Evolutionary conservation across 768 basidiomycete species (phyloP).

Genomic region (Fistulinella prunicolor): DNA sequence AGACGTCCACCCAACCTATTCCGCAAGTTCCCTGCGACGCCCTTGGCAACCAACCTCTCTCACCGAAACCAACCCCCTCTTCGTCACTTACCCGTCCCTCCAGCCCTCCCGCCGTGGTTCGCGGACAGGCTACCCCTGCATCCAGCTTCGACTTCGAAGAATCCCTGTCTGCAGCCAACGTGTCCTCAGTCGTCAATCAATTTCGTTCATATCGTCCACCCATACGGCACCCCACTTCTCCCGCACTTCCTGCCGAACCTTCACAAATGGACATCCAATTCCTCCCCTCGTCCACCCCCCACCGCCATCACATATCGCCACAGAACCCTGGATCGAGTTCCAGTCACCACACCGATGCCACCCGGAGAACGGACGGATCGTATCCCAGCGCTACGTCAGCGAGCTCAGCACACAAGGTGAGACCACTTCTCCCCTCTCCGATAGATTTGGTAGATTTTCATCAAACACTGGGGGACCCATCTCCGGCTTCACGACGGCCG

Average conservation of each 20-base stretch:
- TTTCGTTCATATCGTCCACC: slow-evolving; percentile 29
- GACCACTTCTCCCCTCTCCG: slow-evolving; percentile 4
- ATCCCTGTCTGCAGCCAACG: slow-evolving; percentile 28
- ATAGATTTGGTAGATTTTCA: slow-evolving; percentile 14
- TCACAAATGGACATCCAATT: slow-evolving; percentile 8
- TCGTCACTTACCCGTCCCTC: not conserved
- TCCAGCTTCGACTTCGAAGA: slow-evolving; percentile 29
- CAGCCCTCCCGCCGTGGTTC: slow-evolving; percentile 21
- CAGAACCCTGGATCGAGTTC: slow-evolving; percentile 30
- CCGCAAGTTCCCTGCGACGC: not conserved
- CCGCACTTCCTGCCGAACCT: slow-evolving; percentile 19
- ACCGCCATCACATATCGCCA: slow-evolving; percentile 11
- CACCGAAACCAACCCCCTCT: slow-evolving; percentile 1
- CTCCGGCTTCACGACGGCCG: slow-evolving; percentile 16
- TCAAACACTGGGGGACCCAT: not conserved
- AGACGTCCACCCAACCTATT: slow-evolving; percentile 5
- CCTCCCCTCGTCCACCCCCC: slow-evolving; percentile 5
- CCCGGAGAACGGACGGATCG: slow-evolving; percentile 25
- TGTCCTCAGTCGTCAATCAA: slow-evolving; percentile 33
- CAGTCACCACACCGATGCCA: slow-evolving; percentile 25
- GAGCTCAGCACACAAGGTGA: slow-evolving; percentile 29
- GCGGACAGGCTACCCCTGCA: slow-evolving; percentile 14
- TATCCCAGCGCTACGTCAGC: slow-evolving; percentile 22
- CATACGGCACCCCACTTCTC: slow-evolving; percentile 21
- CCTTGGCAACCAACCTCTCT: slow-evolving; percentile 17